These are phyloP conservation scores for Setaria viridis DNA, from an alignment of 202 grass and related monocot species.

Conservation along the genomic window DNA sequence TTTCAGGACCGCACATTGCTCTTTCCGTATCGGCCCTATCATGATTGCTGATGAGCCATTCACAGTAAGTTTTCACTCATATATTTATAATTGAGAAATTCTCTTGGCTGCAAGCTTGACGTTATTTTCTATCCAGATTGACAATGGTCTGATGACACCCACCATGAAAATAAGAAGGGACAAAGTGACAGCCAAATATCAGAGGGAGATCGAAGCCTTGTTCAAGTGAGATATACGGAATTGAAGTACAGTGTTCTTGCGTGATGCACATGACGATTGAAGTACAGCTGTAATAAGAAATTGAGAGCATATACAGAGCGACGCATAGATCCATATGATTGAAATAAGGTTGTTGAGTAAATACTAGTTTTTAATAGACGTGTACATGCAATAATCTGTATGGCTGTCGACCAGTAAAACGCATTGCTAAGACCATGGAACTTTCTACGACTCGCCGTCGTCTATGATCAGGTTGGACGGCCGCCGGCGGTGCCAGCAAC, in stretches of 20 bases:
- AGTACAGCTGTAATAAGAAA: not conserved
- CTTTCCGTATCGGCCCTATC: constrained; percentile 82
- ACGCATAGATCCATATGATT: not conserved
- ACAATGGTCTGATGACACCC: constrained; percentile 91
- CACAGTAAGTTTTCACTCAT: constrained; percentile 47
- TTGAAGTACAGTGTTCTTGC: no score
- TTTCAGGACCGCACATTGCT: constrained; percentile 65
- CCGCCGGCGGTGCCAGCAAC: not conserved
- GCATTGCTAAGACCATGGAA: not conserved
- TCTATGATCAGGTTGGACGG: not conserved
- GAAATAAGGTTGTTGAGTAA: not conserved
- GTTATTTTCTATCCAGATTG: constrained; percentile 57
- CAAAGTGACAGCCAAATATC: constrained; percentile 72
- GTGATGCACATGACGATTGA: not conserved
- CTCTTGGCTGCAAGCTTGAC: constrained; percentile 1
- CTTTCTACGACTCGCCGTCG: no score
- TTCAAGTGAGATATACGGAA: constrained; percentile 52
- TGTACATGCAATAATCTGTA: not conserved
- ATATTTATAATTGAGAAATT: not conserved
- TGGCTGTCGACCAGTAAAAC: not conserved
- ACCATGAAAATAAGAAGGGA: constrained; percentile 93
- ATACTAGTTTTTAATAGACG: not conserved
- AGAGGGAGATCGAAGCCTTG: constrained; percentile 62
- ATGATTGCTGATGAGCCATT: constrained; percentile 77
- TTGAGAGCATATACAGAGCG: not conserved